phyloP scores from a whole-genome alignment of 2,329 filamentous ascomycete species.

The Xylariaceae sp. region DNA sequence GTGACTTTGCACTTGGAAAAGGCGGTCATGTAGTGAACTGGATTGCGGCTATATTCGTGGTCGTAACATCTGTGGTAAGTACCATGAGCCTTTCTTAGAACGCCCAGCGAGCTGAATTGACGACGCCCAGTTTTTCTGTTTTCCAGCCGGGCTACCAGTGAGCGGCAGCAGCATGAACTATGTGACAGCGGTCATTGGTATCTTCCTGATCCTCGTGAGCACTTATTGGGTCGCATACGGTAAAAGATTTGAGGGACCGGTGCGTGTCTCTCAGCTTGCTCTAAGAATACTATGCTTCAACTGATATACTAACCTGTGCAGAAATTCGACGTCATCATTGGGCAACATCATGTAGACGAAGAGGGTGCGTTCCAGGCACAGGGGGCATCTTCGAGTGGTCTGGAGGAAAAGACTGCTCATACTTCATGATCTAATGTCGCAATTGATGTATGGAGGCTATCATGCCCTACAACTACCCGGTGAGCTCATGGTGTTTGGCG shows the following conservation, averaged over 20 bases:
- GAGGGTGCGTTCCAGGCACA: conserved; percentile 1
- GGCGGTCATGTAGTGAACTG: conserved; percentile 28
- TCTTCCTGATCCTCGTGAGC: conserved; percentile 25
- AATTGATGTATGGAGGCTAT: too few species aligned
- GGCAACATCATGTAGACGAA: conserved; percentile 15
- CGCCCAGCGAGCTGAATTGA: not conserved
- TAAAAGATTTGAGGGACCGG: conserved; percentile 25
- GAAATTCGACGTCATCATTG: conserved; percentile 25
- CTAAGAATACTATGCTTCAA: not conserved
- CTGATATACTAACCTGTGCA: conserved; percentile 6
- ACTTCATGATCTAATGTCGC: not conserved
- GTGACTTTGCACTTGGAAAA: conserved; percentile 28
- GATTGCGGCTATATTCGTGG: conserved; percentile 31
- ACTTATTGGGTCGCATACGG: conserved; percentile 23
- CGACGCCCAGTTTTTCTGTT: conserved; percentile 27
- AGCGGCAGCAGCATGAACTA: conserved; percentile 31
- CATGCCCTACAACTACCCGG: too few species aligned
- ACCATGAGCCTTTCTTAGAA: conserved; percentile 1
- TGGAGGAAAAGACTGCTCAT: conserved; percentile 13
- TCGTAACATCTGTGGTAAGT: conserved; percentile 33
- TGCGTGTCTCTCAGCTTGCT: conserved; percentile 11
- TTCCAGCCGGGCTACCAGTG: conserved; percentile 25
- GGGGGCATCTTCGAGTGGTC: conserved; percentile 8
- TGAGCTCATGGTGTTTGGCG: too few species aligned
- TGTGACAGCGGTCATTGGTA: conserved; percentile 32